phyloP scores from a whole-genome alignment of 306 rosid species.

The Lathyrus aphaca region DNA sequence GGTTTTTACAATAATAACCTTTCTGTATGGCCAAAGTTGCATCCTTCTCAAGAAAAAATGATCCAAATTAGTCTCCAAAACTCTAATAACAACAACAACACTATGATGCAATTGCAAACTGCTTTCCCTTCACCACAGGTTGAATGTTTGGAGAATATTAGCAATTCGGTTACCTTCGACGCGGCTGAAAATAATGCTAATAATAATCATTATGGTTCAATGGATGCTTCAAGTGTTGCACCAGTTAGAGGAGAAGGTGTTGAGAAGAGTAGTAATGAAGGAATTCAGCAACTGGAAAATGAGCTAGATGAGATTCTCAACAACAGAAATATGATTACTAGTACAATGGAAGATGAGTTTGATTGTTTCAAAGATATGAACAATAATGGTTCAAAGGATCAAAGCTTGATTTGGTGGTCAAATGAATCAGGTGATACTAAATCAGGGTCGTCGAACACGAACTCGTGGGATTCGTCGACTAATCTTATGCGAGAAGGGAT shows the following conservation, averaged over 20 bases:
- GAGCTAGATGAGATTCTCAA: slow-evolving; percentile 63
- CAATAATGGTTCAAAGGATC: slow-evolving; percentile 53
- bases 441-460: slow-evolving; percentile 72
- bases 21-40: slow-evolving; percentile 81
- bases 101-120: slow-evolving; percentile 46
- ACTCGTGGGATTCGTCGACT: slow-evolving; percentile 72
- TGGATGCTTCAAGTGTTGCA: slow-evolving; percentile 34
- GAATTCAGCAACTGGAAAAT: slow-evolving; percentile 53
- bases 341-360: slow-evolving; percentile 48
- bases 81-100: slow-evolving; percentile 21
- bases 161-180: slow-evolving; percentile 35
- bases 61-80: slow-evolving; percentile 41
- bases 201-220: slow-evolving; percentile 14
- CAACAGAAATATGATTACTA: slow-evolving; percentile 36
- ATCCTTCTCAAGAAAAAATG: slow-evolving; percentile 74
- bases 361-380: slow-evolving; percentile 71
- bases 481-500: slow-evolving; percentile 57
- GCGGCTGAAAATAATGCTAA: slow-evolving; percentile 30
- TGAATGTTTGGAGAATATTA: slow-evolving; percentile 42
- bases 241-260: slow-evolving; percentile 24
- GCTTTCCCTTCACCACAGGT: slow-evolving; percentile 40
- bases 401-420: slow-evolving; percentile 73
- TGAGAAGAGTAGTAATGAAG: slow-evolving; percentile 39
- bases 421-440: slow-evolving; percentile 57
- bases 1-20: slow-evolving; percentile 56